Evolutionary conservation across 1,284 basidiomycete species (phyloP).

Genomic region (Trametes pubescens): DNA sequence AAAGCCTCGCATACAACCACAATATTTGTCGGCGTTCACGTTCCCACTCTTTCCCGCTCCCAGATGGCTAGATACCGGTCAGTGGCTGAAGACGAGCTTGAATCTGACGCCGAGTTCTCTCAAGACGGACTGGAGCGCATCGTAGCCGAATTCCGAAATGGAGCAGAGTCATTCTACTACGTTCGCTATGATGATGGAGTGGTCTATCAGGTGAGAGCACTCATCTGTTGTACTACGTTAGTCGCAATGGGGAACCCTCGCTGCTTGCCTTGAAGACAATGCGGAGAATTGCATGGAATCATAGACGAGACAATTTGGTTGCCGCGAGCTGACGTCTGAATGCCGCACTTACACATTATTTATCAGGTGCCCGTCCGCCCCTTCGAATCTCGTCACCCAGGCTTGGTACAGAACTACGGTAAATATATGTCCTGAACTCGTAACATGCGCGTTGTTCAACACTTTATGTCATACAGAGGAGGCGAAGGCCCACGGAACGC

Average conservation of each 20-base stretch:
- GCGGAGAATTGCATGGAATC: neutral
- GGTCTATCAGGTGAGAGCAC: constrained; percentile 60
- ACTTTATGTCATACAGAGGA: constrained; percentile 45
- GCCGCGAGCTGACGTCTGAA: neutral
- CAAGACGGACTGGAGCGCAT: constrained; percentile 44
- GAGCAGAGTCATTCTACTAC: constrained; percentile 59
- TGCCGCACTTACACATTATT: neutral
- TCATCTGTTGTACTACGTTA: neutral
- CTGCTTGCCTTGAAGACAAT: neutral
- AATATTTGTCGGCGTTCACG: constrained; percentile 25
- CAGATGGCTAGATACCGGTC: constrained; percentile 32
- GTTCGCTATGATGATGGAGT: constrained; percentile 65
- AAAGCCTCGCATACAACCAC: neutral
- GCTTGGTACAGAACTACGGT: constrained; percentile 68
- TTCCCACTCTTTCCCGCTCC: constrained; percentile 28
- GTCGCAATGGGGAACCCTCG: neutral
- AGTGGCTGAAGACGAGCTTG: constrained; percentile 31
- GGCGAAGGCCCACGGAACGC: constrained; percentile 50
- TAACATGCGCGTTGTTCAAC: constrained; percentile 16
- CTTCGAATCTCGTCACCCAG: constrained; percentile 49
- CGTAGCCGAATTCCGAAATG: constrained; percentile 62
- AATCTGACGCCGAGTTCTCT: constrained; percentile 35
- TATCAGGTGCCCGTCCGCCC: constrained; percentile 35
- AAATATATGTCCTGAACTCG: constrained; percentile 36
- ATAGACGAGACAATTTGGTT: neutral